These are phyloP conservation scores for Selenicereus undatus DNA, from an alignment of 148 eudicot genomes.

Conservation along the genomic window DNA sequence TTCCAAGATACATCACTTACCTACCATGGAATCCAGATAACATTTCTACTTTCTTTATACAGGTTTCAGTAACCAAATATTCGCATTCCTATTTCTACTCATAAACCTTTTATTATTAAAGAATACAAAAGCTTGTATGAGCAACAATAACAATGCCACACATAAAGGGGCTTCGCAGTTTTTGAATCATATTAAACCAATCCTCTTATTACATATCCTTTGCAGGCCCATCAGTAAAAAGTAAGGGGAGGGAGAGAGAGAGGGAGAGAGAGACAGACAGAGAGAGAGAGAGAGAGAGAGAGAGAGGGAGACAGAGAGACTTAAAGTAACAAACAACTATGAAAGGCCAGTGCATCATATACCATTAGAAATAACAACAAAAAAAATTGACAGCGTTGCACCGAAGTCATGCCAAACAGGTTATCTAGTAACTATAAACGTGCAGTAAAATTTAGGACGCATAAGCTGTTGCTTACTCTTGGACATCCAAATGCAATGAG, in stretches of 20 bases:
- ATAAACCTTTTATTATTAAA: background rate
- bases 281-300: background rate
- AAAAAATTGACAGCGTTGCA: background rate
- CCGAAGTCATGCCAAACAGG: background rate
- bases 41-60: background rate
- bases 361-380: background rate
- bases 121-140: background rate
- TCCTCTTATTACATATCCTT: background rate
- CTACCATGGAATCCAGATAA: background rate
- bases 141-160: background rate
- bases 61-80: background rate
- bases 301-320: no score
- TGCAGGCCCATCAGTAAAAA: background rate
- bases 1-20: no score
- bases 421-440: background rate
- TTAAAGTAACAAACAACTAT: no score
- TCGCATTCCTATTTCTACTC: background rate
- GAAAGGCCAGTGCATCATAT: background rate
- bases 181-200: background rate
- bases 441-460: background rate
- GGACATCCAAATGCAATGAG: slow-evolving; percentile 97
- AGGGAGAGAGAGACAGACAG: background rate
- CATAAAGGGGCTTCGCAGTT: background rate
- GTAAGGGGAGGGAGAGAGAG: background rate
- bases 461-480: slow-evolving; percentile 50